Evolutionary conservation across 2,329 filamentous ascomycete species (phyloP).

Genomic region (Arthrobotrys pseudoclavata): DNA sequence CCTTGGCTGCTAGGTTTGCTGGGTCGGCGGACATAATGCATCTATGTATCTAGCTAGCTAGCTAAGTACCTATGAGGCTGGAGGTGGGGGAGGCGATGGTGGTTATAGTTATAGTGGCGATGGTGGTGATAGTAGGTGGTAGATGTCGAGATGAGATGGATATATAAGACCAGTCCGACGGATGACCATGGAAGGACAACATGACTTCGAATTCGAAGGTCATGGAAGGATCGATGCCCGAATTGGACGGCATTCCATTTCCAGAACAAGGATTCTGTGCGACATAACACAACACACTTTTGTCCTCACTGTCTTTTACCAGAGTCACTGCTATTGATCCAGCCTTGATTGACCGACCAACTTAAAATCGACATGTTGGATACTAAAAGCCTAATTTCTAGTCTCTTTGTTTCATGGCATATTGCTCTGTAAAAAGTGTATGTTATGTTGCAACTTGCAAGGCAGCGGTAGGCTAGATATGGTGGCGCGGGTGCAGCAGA

Average conservation of each 20-base stretch:
- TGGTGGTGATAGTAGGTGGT: not conserved
- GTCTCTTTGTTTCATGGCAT: no score
- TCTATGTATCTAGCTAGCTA: not conserved
- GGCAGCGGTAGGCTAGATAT: not conserved
- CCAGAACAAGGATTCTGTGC: constrained; percentile 31
- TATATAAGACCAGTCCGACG: no score
- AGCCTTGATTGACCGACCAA: not conserved
- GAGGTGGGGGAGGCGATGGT: not conserved
- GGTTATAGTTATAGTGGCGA: constrained; percentile 3
- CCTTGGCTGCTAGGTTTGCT: constrained; percentile 65
- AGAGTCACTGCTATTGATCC: not conserved
- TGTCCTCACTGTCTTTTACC: not conserved
- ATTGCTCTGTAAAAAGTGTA: not conserved
- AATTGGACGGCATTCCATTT: constrained; percentile 10
- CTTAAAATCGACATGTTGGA: not conserved
- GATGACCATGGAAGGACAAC: constrained; percentile 2
- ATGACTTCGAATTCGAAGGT: constrained; percentile 21
- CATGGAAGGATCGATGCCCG: constrained; percentile 18
- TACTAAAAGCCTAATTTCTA: no score
- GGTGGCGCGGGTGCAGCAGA: constrained; percentile 29
- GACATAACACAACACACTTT: constrained; percentile 27
- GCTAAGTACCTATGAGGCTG: not conserved
- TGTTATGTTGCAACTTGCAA: not conserved
- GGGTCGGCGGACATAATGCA: constrained; percentile 44
- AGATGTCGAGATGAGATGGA: no score